Base-by-base conservation (phyloP, 768 basidiomycete species). In the Imleria badia region DNA sequence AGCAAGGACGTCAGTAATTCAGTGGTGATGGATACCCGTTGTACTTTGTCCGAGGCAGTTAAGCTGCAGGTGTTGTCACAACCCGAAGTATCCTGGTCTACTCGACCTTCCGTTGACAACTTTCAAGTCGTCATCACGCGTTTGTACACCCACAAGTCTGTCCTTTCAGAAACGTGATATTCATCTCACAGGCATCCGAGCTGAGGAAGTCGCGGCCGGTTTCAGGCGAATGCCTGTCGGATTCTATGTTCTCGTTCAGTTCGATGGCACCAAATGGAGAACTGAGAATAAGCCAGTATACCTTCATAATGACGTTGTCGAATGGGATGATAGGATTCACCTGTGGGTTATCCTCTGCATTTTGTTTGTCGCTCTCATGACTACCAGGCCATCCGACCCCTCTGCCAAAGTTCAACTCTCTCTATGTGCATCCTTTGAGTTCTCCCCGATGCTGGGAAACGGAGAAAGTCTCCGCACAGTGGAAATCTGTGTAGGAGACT, bases 171-270 rank as follows among this genome's bases (percentile, higher is more conserved):
- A n/a, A 6, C 23, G 3, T 30, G 5, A 45, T 13, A 39, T 14
- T 13, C 15, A 40, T 30, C 38, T 17, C 12, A n/a, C 19, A 58
- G 60, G 31, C 5, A 43, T 61, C 39, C 59, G 34, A 3, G 59
- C 39, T n/a, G 51, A 51, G 13, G 29, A 52, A 34, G 19, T 60
- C 23, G 5, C 17, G 11, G 29, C 22, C 22, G 50, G 49, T 46
- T 39, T 56, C 13, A 23, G 17, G 13, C 45, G 36, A 6, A 47
- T 52, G 9, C 60, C 58, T 6, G 34, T 41, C 12, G 60, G 60
- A 8, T 52, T 60, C 22, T 51, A 45, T 35, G 33, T 57, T 12
- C 36, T 34, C 5, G n/a, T 48, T 14, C 23, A 38, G n/a, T 26
- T 48, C 10, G 36, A 29, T 19, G 26, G 36, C 2, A 17, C 2